Evolutionary conservation across 2,329 filamentous ascomycete genomes (phyloP).

Genomic region (Colletotrichum shisoi): DNA sequence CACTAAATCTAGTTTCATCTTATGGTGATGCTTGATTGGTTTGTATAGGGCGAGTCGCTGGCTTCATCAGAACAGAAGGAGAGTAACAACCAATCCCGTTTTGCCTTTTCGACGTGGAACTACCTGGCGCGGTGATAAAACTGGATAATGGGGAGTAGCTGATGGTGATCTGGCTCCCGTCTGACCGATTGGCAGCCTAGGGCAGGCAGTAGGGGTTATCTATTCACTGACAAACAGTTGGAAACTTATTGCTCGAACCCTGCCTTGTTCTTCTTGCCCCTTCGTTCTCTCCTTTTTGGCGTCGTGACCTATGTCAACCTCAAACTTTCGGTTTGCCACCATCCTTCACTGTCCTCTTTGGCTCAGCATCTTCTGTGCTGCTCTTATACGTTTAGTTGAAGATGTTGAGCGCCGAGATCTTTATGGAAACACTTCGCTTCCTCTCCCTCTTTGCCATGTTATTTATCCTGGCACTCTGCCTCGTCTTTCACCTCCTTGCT

Average conservation of each 20-base stretch:
- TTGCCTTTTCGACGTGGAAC: neutral
- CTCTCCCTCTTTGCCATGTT: neutral
- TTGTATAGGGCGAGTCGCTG: neutral
- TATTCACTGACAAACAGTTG: neutral
- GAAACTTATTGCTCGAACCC: neutral
- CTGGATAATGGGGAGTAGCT: neutral
- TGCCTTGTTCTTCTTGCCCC: neutral
- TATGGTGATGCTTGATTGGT: neutral
- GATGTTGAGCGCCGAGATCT: no score
- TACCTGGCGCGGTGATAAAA: no score
- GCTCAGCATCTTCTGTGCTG: neutral
- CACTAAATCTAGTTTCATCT: neutral
- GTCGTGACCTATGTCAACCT: neutral
- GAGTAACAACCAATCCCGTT: neutral
- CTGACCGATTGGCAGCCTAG: neutral
- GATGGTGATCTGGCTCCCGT: neutral
- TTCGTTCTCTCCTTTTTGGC: neutral
- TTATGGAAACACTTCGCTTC: neutral
- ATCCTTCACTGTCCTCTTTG: no score
- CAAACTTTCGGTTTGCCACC: neutral
- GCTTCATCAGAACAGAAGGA: neutral
- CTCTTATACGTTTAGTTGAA: neutral
- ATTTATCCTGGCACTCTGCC: neutral
- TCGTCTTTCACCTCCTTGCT: neutral
- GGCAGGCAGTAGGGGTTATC: neutral